Conservation (phyloP, 176 grass and related monocot species). For the Lolium perenne region DNA sequence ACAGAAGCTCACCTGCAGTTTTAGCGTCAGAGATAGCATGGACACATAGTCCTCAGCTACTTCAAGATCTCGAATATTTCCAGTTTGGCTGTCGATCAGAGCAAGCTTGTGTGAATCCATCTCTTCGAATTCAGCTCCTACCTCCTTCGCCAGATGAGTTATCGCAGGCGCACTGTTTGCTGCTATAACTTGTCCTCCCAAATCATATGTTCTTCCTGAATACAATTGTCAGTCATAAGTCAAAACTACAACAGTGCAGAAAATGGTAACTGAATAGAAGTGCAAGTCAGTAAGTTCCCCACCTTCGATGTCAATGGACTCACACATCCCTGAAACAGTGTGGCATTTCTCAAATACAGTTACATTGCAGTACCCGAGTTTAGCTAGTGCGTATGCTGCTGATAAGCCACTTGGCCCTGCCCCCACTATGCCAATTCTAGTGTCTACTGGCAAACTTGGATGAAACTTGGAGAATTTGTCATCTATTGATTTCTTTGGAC, state of each 20-base stretch:
- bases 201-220: constrained; percentile 69
- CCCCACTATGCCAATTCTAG: constrained; percentile 65
- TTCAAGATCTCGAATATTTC: constrained; percentile 67
- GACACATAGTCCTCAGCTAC: constrained; percentile 80
- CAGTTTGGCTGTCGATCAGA: constrained; percentile 66
- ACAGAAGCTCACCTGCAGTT: constrained; percentile 56
- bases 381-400: constrained; percentile 70
- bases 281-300: background rate
- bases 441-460: constrained; percentile 60
- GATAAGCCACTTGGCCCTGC: constrained; percentile 75
- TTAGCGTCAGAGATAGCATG: constrained; percentile 68
- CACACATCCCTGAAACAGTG: constrained; percentile 77
- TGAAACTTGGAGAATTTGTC: constrained; percentile 68
- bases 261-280: constrained; percentile 6
- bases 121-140: constrained; percentile 75
- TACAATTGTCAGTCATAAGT: constrained; percentile 8
- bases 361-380: constrained; percentile 70
- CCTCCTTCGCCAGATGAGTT: constrained; percentile 76
- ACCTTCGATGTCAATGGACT: constrained; percentile 73
- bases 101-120: constrained; percentile 80
- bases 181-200: constrained; percentile 84
- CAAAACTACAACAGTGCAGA: background rate
- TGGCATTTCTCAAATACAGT: constrained; percentile 66
- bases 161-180: constrained; percentile 84
- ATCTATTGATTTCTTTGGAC: constrained; percentile 51